Evolutionary conservation across 495 filamentous ascomycete genomes (phyloP).

Genomic region (Annulohypoxylon stygium): DNA sequence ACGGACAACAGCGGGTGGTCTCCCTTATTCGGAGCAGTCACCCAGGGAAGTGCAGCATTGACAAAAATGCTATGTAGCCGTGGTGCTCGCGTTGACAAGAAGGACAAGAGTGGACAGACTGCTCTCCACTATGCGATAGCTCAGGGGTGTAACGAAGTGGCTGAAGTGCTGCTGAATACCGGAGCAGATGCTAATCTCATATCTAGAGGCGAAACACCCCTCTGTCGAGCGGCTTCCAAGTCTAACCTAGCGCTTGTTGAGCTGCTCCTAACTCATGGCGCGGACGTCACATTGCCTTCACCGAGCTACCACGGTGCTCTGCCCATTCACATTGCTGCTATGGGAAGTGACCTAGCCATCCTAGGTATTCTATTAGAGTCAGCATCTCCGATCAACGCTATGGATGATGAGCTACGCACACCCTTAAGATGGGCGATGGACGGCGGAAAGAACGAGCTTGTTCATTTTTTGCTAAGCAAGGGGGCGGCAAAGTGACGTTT

Average conservation of each 20-base stretch:
- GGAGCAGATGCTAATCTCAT: constrained; percentile 46
- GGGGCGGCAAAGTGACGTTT: constrained; percentile 29
- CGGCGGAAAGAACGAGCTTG: constrained; percentile 34
- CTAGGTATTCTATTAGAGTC: constrained; percentile 49
- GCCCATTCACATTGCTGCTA: constrained; percentile 37
- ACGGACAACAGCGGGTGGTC: constrained; percentile 39
- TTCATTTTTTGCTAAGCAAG: constrained; percentile 39
- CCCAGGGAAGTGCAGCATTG: constrained; percentile 38
- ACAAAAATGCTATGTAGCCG: constrained; percentile 46
- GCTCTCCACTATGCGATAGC: constrained; percentile 49
- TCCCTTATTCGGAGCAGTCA: constrained; percentile 45
- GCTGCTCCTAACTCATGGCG: constrained; percentile 28
- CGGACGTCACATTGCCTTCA: constrained; percentile 24
- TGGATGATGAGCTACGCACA: constrained; percentile 51
- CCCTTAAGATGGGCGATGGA: constrained; percentile 44
- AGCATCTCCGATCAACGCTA: constrained; percentile 50
- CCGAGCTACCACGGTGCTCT: constrained; percentile 34
- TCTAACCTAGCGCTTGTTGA: constrained; percentile 32
- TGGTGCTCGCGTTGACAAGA: constrained; percentile 45
- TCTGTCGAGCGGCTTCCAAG: constrained; percentile 40
- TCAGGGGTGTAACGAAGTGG: constrained; percentile 42
- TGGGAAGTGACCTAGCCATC: constrained; percentile 43
- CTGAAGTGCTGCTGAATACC: constrained; percentile 39
- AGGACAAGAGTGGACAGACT: constrained; percentile 40
- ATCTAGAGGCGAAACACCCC: constrained; percentile 39